A percentile compares a stretch with the other conserved stretches of the same genome.
Conservation (phyloP, 495 filamentous ascomycete species). For the Penicillium cataractarum region DNA sequence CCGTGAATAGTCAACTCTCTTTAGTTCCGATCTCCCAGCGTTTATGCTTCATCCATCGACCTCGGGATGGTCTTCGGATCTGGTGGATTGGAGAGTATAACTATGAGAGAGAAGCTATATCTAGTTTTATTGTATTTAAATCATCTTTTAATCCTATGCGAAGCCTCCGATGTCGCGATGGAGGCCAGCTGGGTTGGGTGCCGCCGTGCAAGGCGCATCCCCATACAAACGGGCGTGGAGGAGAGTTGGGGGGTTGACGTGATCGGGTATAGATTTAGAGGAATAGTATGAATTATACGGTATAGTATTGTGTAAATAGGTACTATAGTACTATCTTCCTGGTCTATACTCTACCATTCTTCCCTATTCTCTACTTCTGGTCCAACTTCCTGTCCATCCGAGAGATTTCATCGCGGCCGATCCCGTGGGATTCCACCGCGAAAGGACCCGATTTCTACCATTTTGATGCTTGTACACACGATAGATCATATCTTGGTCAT, state of each 20-base stretch:
- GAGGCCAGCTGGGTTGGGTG: neutral
- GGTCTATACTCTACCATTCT: neutral
- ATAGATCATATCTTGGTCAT: neutral
- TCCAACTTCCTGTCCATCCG: slow-evolving; percentile 12
- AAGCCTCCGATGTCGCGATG: neutral
- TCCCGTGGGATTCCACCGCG: slow-evolving; percentile 15
- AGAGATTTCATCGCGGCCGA: slow-evolving; percentile 24
- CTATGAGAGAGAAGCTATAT: neutral
- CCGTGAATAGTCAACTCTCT: too few species aligned
- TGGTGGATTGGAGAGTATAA: neutral
- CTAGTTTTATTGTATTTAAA: neutral
- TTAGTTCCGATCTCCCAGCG: too few species aligned
- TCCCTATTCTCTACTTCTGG: neutral
- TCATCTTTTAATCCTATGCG: neutral
- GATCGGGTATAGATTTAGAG: neutral
- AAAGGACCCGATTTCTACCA: neutral
- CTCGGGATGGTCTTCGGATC: slow-evolving; percentile 1
- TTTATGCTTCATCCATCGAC: too few species aligned
- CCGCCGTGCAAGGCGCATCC: slow-evolving; percentile 5
- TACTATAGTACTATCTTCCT: neutral
- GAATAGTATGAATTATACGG: neutral
- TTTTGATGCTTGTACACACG: neutral
- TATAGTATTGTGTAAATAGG: neutral
- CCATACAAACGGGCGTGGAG: slow-evolving; percentile 1
- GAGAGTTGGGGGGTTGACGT: neutral